A percentile compares a stretch with the other conserved stretches of the same genome.
Conservation (phyloP, 805 yeast species). For the Wickerhamomyces strasburgensis region DNA sequence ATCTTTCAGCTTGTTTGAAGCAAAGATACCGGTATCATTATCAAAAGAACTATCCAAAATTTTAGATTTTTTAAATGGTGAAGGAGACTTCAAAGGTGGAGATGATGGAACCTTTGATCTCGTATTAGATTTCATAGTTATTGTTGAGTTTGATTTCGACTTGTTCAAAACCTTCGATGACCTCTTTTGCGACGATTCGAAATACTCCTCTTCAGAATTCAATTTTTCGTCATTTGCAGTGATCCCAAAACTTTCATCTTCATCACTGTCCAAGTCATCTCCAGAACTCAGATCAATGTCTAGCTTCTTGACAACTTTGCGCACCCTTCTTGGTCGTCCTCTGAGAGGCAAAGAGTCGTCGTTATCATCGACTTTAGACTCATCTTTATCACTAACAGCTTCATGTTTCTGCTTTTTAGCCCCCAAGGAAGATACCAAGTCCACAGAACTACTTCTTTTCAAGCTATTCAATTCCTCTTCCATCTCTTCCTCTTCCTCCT, state of each 20-base stretch:
- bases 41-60: constrained; percentile 23
- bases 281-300: constrained; percentile 8
- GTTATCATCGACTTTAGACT: constrained; percentile 1
- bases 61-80: constrained; percentile 15
- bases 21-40: constrained; percentile 16
- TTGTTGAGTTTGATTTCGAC: constrained; percentile 1
- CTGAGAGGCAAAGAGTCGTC: not conserved
- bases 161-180: constrained; percentile 5
- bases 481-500: not conserved
- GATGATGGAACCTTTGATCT: constrained; percentile 3
- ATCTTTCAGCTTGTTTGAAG: constrained; percentile 9
- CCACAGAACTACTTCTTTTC: not conserved
- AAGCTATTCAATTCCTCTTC: constrained; percentile 1
- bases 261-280: constrained; percentile 3
- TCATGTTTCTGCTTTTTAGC: not conserved
- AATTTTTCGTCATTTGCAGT: constrained; percentile 18
- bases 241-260: constrained; percentile 22
- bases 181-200: constrained; percentile 5
- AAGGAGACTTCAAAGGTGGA: constrained; percentile 1
- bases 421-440: not conserved
- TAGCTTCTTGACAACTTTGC: constrained; percentile 10
- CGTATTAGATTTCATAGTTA: too few species aligned
- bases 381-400: constrained; percentile 1
- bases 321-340: constrained; percentile 12
- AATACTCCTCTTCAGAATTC: constrained; percentile 16